phyloP scores from a whole-genome alignment of 352 stramenopile genomes.

The Phytopythium sindhum region DNA sequence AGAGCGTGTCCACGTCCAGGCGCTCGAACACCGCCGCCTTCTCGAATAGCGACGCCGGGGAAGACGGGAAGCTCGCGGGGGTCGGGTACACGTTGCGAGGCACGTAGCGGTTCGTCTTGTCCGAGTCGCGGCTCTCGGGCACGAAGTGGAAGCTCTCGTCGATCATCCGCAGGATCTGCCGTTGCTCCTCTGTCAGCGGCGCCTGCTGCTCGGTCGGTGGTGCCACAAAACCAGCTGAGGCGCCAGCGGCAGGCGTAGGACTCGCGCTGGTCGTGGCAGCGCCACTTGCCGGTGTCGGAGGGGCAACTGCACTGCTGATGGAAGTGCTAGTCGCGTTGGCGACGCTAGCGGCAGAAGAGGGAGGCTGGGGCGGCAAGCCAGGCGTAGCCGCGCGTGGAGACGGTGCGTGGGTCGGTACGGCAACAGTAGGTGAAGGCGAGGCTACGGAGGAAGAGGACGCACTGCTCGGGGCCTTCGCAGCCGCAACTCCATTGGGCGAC shows the following conservation, averaged over 20 bases:
- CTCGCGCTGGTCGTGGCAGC: background rate
- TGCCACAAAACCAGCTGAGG: background rate
- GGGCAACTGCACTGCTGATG: background rate
- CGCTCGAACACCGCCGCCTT: constrained; percentile 96
- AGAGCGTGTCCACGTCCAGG: constrained; percentile 96
- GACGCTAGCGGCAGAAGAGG: constrained; percentile 16
- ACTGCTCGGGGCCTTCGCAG: constrained; percentile 18
- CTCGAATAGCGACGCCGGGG: constrained; percentile 90
- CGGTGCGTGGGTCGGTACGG: constrained; percentile 8
- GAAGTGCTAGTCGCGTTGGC: background rate
- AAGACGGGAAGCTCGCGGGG: constrained; percentile 87
- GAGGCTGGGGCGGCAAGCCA: constrained; percentile 27
- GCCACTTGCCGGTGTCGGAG: constrained; percentile 6
- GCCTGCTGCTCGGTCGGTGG: constrained; percentile 35
- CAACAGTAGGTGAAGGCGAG: constrained; percentile 24
- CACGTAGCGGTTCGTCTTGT: constrained; percentile 90
- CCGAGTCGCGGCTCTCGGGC: constrained; percentile 86
- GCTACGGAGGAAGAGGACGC: constrained; percentile 30
- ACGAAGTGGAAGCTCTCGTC: constrained; percentile 92
- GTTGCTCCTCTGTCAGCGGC: constrained; percentile 75
- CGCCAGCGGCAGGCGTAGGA: background rate
- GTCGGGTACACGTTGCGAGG: constrained; percentile 95
- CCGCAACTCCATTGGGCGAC: constrained; percentile 21
- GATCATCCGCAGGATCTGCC: constrained; percentile 74
- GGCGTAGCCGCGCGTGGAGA: constrained; percentile 21